Evolutionary conservation across 2,329 filamentous ascomycete genomes (phyloP), one percentile per base, ranked within the genome.

Genomic region (Fusarium sacchari): DNA sequence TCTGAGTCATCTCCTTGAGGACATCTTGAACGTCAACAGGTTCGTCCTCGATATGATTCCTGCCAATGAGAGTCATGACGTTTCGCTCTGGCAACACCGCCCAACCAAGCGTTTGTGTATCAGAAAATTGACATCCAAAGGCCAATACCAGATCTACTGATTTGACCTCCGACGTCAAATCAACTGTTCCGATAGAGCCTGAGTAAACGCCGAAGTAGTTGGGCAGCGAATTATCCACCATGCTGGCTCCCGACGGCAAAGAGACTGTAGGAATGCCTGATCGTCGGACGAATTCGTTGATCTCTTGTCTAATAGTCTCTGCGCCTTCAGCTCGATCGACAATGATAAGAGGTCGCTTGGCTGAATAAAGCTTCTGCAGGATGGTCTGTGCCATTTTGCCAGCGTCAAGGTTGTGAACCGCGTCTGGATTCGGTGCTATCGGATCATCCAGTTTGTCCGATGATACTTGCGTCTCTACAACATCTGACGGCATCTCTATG

Each of bases 101-200:
- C 24, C 60, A 75, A 0, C 72, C 72, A 1, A 75, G 65, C 0
- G 72, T 75, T 15, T 75, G 68, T 1, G 65, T 52, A 17, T 75
- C 72, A 1, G 69, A 71, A 1, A 62, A 40, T 1, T 73, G 62
- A 0, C 72, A 74, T 1, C 69, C 69, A 14, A 75, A 64, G 11
- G 56, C 42, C 36, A 75, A 12, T 1, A 73, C 66, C 0, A 71
- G 14, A 15, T 75, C 72, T 2, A 53, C 42, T 5, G 60, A 60
- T 3, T 69, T 47, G 1, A 65, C 43, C 4, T 13, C 49, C 8
- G 43, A 11, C 3, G 53, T 62, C 24, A 65, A 7, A 4, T 60
- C 55, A 4, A 56, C 28, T 12, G 20, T 6, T 0, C 66, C 66
- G 2, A 62, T 56, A 1, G 60, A 22, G 0, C 67, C 67, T 3